phyloP scores from a whole-genome alignment of 2,329 filamentous ascomycete species.

The Colletotrichum lentis region DNA sequence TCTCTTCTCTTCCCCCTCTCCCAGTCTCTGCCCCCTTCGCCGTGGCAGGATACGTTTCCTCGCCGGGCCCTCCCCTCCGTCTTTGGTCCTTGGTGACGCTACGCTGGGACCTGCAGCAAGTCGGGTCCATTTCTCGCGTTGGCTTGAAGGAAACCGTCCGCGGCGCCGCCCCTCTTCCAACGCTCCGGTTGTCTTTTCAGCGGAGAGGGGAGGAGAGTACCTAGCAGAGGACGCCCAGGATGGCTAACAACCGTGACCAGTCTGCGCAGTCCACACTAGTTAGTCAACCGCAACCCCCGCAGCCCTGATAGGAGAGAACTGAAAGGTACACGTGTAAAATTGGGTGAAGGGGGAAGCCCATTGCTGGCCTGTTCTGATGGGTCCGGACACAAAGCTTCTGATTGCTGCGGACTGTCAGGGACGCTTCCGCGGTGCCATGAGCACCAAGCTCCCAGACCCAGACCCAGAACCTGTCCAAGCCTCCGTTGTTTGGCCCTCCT shows the following conservation, averaged over 20 bases:
- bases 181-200: constrained; percentile 25
- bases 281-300: neutral
- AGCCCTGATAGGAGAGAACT: constrained; percentile 2
- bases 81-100: constrained; percentile 31
- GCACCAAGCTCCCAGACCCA: constrained; percentile 29
- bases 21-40: neutral
- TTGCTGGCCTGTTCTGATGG: constrained; percentile 34
- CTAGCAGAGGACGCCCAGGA: neutral
- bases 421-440: constrained; percentile 35
- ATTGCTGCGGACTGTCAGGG: constrained; percentile 35
- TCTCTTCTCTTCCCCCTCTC: no score
- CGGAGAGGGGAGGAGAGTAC: constrained; percentile 18
- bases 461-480: constrained; percentile 26
- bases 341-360: constrained; percentile 27
- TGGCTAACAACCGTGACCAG: neutral
- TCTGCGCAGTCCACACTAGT: neutral
- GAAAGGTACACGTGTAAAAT: constrained; percentile 11
- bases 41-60: neutral
- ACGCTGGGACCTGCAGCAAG: constrained; percentile 36
- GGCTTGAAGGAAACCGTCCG: constrained; percentile 34
- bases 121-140: constrained; percentile 31
- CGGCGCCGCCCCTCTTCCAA: constrained; percentile 28
- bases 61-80: constrained; percentile 30
- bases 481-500: constrained; percentile 7
- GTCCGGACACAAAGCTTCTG: constrained; percentile 28